These are phyloP conservation scores for Ganoderma multipileum DNA, from an alignment of 1,284 basidiomycete genomes.

Conservation along the genomic window DNA sequence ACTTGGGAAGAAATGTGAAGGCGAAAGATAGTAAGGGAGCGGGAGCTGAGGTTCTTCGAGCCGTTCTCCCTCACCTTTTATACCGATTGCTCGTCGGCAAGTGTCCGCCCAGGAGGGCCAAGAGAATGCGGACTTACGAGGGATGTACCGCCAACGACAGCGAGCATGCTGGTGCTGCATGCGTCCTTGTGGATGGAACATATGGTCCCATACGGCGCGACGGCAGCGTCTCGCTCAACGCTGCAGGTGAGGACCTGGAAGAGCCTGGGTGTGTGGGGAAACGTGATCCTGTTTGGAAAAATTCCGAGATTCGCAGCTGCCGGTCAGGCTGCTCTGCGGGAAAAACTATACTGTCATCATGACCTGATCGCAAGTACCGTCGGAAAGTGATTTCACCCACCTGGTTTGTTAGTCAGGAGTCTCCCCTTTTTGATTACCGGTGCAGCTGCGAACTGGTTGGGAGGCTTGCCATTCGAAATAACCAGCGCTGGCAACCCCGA, in stretches of 20 bases:
- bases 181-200: not conserved
- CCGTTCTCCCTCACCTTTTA: not conserved
- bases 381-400: not conserved
- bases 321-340: not conserved
- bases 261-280: not conserved
- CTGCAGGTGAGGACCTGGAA: not conserved
- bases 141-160: not conserved
- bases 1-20: slow-evolving; percentile 20
- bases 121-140: not conserved
- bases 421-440: not conserved
- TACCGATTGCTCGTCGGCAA: not conserved
- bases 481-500: not conserved
- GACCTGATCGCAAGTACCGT: not conserved
- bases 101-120: not conserved
- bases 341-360: not conserved
- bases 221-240: not conserved
- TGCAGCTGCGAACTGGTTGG: not conserved
- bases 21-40: slow-evolving; percentile 19
- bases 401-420: not conserved
- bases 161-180: not conserved
- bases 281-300: no score
- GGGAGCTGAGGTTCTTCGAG: not conserved
- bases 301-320: not conserved
- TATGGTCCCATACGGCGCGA: not conserved
- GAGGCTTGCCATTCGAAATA: not conserved